Percentiles rank a stretch among this genome's conserved stretches.
These are phyloP conservation scores for Sporopachydermia lactativora DNA, from an alignment of 805 yeast genomes.

Conservation along the genomic window DNA sequence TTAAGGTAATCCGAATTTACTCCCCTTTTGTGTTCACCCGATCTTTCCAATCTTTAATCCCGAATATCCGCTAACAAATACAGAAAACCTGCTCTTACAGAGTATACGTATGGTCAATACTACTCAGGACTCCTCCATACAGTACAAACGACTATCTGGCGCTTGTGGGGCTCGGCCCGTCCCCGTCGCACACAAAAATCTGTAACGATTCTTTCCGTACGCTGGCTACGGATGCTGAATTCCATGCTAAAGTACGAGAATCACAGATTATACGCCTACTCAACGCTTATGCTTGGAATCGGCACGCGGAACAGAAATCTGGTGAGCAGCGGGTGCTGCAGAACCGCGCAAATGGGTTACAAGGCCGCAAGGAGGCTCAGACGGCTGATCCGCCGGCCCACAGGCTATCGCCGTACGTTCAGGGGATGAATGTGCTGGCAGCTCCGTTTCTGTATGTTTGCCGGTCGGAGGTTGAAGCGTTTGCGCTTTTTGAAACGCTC, in stretches of 20 bases:
- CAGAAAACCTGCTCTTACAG: conserved; percentile 49
- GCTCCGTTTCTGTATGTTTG: conserved; percentile 74
- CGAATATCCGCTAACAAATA: conserved; percentile 1
- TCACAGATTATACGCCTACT: conserved; percentile 51
- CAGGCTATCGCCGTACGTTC: conserved; percentile 50
- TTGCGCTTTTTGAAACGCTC: conserved; percentile 49
- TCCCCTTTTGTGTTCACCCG: not conserved
- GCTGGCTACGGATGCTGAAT: conserved; percentile 54
- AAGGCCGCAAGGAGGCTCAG: conserved; percentile 7
- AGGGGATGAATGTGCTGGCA: conserved; percentile 76
- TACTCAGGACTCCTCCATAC: conserved; percentile 48
- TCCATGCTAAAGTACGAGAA: conserved; percentile 56
- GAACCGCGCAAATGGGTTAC: conserved; percentile 11
- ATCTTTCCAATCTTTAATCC: not conserved
- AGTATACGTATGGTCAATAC: conserved; percentile 67
- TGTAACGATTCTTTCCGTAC: conserved; percentile 81
- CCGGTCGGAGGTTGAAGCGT: conserved; percentile 79
- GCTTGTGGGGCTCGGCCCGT: conserved; percentile 41
- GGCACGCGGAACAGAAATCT: conserved; percentile 10
- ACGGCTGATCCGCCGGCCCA: conserved; percentile 9
- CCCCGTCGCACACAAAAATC: conserved; percentile 51
- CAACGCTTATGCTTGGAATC: conserved; percentile 52
- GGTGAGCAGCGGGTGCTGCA: conserved; percentile 8
- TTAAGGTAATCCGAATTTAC: conserved; percentile 4
- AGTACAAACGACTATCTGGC: conserved; percentile 40